Conservation (phyloP, 1,284 basidiomycete genomes). For the Pseudozyma sp. region DNA sequence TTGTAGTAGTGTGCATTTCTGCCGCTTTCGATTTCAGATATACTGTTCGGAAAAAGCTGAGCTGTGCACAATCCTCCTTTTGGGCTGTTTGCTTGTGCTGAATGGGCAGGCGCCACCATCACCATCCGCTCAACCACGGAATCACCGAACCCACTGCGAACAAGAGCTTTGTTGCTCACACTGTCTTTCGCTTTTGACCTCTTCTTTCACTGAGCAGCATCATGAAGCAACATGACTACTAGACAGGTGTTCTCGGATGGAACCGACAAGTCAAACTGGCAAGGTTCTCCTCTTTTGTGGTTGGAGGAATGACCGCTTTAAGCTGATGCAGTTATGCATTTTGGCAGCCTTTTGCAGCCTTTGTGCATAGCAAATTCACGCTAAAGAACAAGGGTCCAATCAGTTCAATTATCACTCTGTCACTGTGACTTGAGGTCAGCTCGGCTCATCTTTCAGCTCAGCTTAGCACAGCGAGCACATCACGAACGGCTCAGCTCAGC, state of each 20-base stretch:
- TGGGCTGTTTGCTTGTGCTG: too few species aligned
- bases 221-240: not conserved
- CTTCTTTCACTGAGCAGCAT: too few species aligned
- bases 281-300: too few species aligned
- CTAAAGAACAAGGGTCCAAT: too few species aligned
- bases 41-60: not conserved
- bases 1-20: not conserved
- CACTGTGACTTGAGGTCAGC: not conserved
- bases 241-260: not conserved
- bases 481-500: too few species aligned
- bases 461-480: too few species aligned
- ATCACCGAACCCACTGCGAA: not conserved
- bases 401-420: too few species aligned
- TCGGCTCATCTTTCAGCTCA: conserved; percentile 8
- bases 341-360: too few species aligned
- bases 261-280: too few species aligned
- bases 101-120: too few species aligned
- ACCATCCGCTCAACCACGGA: not conserved
- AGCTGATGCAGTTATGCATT: too few species aligned
- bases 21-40: conserved; percentile 4
- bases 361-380: not conserved
- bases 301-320: too few species aligned
- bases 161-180: not conserved
- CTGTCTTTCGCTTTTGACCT: not conserved
- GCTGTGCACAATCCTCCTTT: not conserved